These are phyloP conservation scores for Carex scoparia DNA, from an alignment of 176 grass and related monocot genomes.

Conservation along the genomic window DNA sequence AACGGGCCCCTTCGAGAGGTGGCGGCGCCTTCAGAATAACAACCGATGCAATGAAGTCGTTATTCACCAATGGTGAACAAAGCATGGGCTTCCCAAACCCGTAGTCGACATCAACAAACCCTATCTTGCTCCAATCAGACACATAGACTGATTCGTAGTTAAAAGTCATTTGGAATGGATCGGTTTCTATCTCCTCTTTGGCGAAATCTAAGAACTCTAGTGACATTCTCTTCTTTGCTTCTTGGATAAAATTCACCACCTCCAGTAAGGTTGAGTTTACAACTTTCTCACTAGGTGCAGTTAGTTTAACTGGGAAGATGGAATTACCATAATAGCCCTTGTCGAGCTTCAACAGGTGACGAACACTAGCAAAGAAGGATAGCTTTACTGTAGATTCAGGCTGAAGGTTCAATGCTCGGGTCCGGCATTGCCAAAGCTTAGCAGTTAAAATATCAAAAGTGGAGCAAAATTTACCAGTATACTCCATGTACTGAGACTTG, in stretches of 20 bases:
- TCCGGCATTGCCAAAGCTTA: conserved; percentile 85
- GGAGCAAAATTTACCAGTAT: conserved; percentile 59
- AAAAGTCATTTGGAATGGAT: conserved; percentile 96
- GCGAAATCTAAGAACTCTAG: conserved; percentile 57
- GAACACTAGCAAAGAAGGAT: conserved; percentile 84
- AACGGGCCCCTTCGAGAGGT: conserved; percentile 53
- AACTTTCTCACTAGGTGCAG: conserved; percentile 31
- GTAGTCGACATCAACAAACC: conserved; percentile 84
- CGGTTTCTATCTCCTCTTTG: conserved; percentile 35
- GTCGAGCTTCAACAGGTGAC: conserved; percentile 69
- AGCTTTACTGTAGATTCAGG: conserved; percentile 40
- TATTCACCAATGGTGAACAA: conserved; percentile 83
- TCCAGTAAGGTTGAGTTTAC: conserved; percentile 37
- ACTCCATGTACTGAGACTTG: conserved; percentile 48
- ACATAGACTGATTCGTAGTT: conserved; percentile 89
- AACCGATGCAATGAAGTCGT: conserved; percentile 82
- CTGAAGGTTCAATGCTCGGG: conserved; percentile 26
- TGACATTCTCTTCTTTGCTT: conserved; percentile 67
- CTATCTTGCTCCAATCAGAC: conserved; percentile 96
- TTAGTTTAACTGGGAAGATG: conserved; percentile 85
- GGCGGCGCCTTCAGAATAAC: conserved; percentile 70
- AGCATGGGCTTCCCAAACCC: conserved; percentile 66
- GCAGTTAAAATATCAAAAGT: conserved; percentile 73
- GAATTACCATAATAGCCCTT: conserved; percentile 87
- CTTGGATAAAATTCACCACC: conserved; percentile 53